Conservation (phyloP, 805 yeast genomes). For the Candida germanica region DNA sequence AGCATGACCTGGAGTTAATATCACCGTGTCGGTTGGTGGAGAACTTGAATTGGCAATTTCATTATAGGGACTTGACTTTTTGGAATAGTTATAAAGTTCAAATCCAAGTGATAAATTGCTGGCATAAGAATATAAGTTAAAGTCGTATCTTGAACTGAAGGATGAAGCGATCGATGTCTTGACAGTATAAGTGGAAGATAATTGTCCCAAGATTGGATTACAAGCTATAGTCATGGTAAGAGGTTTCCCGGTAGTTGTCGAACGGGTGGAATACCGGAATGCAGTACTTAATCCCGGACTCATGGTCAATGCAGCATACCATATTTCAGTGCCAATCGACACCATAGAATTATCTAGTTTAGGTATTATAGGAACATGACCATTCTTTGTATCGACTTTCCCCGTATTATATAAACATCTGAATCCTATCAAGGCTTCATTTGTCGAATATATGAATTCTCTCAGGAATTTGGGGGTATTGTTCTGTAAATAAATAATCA, state of each 20-base stretch:
- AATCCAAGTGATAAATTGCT: constrained; percentile 84
- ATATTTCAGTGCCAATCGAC: constrained; percentile 79
- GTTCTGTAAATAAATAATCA: constrained; percentile 70
- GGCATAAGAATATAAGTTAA: constrained; percentile 86
- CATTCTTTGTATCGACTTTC: constrained; percentile 14
- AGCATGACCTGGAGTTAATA: background rate
- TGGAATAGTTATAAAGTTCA: constrained; percentile 65
- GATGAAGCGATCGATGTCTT: constrained; percentile 73
- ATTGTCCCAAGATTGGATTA: constrained; percentile 87
- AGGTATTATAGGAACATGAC: constrained; percentile 39
- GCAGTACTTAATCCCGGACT: constrained; percentile 90
- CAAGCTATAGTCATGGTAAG: constrained; percentile 80
- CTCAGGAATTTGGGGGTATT: constrained; percentile 60
- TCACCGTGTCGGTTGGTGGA: background rate
- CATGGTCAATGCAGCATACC: constrained; percentile 81
- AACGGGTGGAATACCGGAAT: constrained; percentile 76
- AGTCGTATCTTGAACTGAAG: constrained; percentile 80
- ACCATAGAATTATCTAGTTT: constrained; percentile 60
- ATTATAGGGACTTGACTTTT: constrained; percentile 8
- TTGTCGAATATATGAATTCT: constrained; percentile 78
- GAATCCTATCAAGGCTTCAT: constrained; percentile 79
- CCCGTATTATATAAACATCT: constrained; percentile 72
- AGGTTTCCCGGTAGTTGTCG: constrained; percentile 86
- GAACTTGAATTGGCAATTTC: constrained; percentile 3
- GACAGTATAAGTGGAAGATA: constrained; percentile 84